A percentile compares a stretch with the other conserved stretches of the same genome.
These are phyloP conservation scores for Ilex aquifolium DNA, from an alignment of 257 asterid genomes.

Conservation along the genomic window DNA sequence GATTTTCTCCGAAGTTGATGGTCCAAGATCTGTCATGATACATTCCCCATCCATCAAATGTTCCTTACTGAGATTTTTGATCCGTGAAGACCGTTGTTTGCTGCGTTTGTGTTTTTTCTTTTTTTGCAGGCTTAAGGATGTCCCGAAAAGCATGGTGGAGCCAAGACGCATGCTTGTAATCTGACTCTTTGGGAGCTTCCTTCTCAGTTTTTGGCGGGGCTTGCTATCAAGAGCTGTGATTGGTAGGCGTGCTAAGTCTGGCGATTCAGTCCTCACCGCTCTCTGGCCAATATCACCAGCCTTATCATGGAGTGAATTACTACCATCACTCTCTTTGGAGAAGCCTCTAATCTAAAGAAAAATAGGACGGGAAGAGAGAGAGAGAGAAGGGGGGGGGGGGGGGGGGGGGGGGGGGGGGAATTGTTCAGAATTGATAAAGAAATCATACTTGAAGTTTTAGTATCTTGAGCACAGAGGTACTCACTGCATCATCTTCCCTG, in stretches of 20 bases:
- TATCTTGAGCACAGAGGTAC: conserved; percentile 20
- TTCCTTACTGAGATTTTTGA: conserved; percentile 18
- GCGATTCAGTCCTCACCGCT: conserved; percentile 5
- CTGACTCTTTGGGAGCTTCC: conserved; percentile 39
- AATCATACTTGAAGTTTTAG: neutral
- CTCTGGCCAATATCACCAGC: conserved; percentile 19
- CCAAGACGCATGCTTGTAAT: conserved; percentile 37
- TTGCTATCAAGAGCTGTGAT: conserved; percentile 18
- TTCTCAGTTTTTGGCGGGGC: conserved; percentile 24
- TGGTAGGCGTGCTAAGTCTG: conserved; percentile 5
- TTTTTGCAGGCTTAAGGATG: conserved; percentile 33
- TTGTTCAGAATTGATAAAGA: neutral
- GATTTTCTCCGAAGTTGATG: conserved; percentile 33
- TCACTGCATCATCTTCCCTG: conserved; percentile 16
- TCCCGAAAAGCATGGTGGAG: conserved; percentile 57
- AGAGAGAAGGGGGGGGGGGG: too few relatives aligned
- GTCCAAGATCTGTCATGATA: conserved; percentile 25
- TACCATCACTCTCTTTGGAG: conserved; percentile 17
- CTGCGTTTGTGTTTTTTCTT: conserved; percentile 39
- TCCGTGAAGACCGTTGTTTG: conserved; percentile 15
- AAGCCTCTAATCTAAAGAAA: conserved; percentile 32
- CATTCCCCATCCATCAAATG: conserved; percentile 20
- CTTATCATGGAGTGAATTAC: conserved; percentile 17
- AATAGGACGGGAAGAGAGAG: conserved; percentile 1
- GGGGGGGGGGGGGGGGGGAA: too few relatives aligned